Evolutionary conservation across 345 rosid genomes (phyloP), one percentile per base, ranked within the genome.

Genomic region (Excoecaria agallocha): DNA sequence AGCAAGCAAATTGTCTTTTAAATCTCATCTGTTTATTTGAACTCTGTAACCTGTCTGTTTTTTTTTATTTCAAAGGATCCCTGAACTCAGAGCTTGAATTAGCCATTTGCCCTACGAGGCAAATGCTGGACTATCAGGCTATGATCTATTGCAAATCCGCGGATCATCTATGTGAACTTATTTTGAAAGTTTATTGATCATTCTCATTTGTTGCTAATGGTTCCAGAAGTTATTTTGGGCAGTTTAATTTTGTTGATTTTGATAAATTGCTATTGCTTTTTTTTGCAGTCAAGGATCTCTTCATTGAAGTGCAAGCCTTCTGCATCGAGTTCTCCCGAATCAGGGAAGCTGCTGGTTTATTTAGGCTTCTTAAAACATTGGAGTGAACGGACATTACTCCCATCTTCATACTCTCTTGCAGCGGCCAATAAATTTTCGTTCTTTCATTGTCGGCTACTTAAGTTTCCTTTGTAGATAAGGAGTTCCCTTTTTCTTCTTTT

Each of bases 281-380:
- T n/a, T n/a, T 75, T 83, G 82, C 91, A 95, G 98, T 91, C 20
- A 93, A 90, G 88, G 98, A 90, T 81, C 92, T 91, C 49, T 89
- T 95, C 85, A 90, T 93, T 39, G 98, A 95, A 90, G 99, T 93
- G 67, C 97, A 90, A 85, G 98, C 97, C 24, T 93, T 95, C 85
- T 95, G 97, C 88, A 91, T 95, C 4, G 96, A 95, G 85, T 95
- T 95, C 78, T 93, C 98, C 0, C 82, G 99, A 78, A 85, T 93
- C 70, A 82, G 96, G 74, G 99, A 91, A 84, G 98, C 97, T 22
- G 98, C 93, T 64, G 86, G 89, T 25, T 82, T 95, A 39, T 95
- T 95, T 84, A 90, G 97, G 90, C 93, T 89, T 64, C 89, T 91
- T 41, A 91, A 87, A 81, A 56, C 86, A 52, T 81, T 91, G 82